Percentiles rank a stretch among this genome's conserved stretches.
These are phyloP conservation scores for Pleurotus eryngii DNA, from an alignment of 768 basidiomycete genomes.

Conservation along the genomic window DNA sequence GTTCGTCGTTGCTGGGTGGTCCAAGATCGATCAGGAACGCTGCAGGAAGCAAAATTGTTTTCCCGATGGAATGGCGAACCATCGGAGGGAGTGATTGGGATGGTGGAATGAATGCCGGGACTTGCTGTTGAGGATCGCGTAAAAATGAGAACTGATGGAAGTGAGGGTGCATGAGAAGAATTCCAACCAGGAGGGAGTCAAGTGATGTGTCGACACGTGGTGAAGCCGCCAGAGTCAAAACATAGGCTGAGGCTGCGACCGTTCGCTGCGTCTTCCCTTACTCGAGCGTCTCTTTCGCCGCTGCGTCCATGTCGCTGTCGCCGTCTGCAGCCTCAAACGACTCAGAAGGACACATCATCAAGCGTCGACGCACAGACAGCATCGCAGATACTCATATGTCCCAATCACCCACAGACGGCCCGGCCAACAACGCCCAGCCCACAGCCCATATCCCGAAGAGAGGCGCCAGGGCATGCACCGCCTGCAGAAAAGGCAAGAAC, in stretches of 20 bases:
- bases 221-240: conserved; percentile 6
- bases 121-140: neutral
- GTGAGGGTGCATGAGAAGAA: neutral
- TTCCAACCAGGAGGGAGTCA: conserved; percentile 7
- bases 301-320: conserved; percentile 57
- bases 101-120: neutral
- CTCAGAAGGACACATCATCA: conserved; percentile 41
- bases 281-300: conserved; percentile 12
- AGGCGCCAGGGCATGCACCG: conserved; percentile 85
- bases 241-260: neutral
- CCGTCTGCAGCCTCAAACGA: conserved; percentile 58
- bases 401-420: conserved; percentile 33
- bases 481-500: conserved; percentile 90
- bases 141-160: neutral
- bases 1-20: no score
- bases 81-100: neutral
- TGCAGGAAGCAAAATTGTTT: neutral
- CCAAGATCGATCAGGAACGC: neutral
- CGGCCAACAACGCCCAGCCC: conserved; percentile 26
- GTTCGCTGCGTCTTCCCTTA: conserved; percentile 20
- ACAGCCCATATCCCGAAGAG: conserved; percentile 79
- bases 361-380: conserved; percentile 52
- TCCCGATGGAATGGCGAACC: neutral
- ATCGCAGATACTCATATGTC: conserved; percentile 27
- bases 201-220: conserved; percentile 16